Percentiles rank a stretch among this genome's conserved stretches.
phyloP scores from a whole-genome alignment of 2,329 filamentous ascomycete species.

The Ophiostoma sp. region DNA sequence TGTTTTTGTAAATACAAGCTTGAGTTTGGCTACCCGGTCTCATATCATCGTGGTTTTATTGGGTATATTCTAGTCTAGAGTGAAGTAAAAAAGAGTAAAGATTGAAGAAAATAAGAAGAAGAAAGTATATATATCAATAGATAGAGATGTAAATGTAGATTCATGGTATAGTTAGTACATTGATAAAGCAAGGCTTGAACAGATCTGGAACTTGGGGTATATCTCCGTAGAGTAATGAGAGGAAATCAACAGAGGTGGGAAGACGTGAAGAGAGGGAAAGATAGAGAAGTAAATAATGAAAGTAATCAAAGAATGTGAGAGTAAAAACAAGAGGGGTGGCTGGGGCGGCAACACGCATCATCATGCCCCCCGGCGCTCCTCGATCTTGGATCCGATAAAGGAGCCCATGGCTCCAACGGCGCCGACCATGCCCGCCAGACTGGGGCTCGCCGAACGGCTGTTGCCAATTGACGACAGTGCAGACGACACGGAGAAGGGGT shows the following conservation, averaged over 20 bases:
- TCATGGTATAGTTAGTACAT: constrained; percentile 14
- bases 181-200: constrained; percentile 8
- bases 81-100: no score
- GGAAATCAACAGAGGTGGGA: not conserved
- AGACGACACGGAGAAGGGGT: constrained; percentile 17
- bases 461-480: constrained; percentile 40
- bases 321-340: not conserved
- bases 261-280: constrained; percentile 8
- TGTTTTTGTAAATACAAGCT: not conserved
- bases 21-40: not conserved
- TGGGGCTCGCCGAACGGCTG: constrained; percentile 39
- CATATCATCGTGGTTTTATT: not conserved
- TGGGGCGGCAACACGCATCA: not conserved
- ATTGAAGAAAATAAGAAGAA: not conserved
- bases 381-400: constrained; percentile 19
- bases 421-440: constrained; percentile 14
- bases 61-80: not conserved
- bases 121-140: not conserved
- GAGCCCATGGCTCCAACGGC: constrained; percentile 20
- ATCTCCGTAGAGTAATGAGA: constrained; percentile 5
- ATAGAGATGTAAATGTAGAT: not conserved
- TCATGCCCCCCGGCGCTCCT: constrained; percentile 15
- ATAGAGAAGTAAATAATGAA: not conserved
- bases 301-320: not conserved
- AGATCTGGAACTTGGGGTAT: constrained; percentile 13